These are phyloP conservation scores for Escallonia herrerae DNA, from an alignment of 129 eudicot genomes.

Conservation along the genomic window DNA sequence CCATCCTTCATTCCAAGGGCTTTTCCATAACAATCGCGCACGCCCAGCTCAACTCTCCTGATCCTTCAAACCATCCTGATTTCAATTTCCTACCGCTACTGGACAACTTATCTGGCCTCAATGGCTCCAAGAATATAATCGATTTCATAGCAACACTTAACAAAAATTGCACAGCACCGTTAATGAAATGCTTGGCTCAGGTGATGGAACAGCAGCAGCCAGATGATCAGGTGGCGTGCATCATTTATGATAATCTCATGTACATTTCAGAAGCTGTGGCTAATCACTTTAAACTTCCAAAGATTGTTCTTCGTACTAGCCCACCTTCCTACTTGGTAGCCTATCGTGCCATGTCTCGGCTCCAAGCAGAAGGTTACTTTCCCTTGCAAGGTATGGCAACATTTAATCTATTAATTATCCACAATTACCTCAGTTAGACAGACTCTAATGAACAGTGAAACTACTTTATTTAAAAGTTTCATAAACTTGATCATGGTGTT, in stretches of 20 bases:
- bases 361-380: conserved; percentile 20
- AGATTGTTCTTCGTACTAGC: conserved; percentile 21
- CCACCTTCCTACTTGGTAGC: conserved; percentile 31
- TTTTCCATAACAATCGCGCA: conserved; percentile 47
- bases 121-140: background rate
- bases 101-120: conserved; percentile 14
- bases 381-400: conserved; percentile 53
- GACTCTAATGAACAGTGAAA: no score
- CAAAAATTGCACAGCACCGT: conserved; percentile 18
- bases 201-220: conserved; percentile 14
- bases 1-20: conserved; percentile 41
- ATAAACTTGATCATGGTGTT: no score
- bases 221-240: conserved; percentile 19
- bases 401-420: no score
- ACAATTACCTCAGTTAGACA: no score
- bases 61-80: conserved; percentile 37
- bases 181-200: conserved; percentile 19
- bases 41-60: conserved; percentile 33
- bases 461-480: no score
- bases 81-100: conserved; percentile 31
- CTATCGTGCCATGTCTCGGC: conserved; percentile 19
- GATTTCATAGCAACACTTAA: conserved; percentile 17
- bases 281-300: conserved; percentile 17
- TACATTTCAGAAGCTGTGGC: conserved; percentile 38
- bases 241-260: conserved; percentile 41